Evolutionary conservation across 2,329 filamentous ascomycete species (phyloP).

Genomic region (Apiospora sp.): DNA sequence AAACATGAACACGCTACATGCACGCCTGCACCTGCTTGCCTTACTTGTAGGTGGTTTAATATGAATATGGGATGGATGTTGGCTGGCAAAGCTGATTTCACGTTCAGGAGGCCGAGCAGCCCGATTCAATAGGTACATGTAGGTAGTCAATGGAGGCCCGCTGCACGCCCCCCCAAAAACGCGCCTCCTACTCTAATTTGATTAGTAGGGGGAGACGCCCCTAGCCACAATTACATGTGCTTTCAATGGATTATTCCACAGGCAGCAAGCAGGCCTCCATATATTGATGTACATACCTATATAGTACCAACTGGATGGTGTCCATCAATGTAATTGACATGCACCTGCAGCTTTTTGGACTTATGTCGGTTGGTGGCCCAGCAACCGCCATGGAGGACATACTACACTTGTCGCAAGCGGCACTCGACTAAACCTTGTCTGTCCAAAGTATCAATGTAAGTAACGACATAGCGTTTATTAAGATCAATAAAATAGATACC

Average conservation of each 20-base stretch:
- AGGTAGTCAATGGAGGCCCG: background rate
- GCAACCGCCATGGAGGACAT: background rate
- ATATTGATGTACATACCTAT: too few relatives aligned
- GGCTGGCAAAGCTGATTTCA: background rate
- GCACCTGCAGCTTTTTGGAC: too few relatives aligned
- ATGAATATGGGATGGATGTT: background rate
- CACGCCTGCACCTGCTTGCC: background rate
- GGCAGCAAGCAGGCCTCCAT: too few relatives aligned
- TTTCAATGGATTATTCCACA: too few relatives aligned
- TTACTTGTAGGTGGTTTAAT: background rate
- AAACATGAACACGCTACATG: background rate
- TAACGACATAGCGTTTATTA: too few relatives aligned
- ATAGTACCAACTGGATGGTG: too few relatives aligned
- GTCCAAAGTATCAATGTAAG: too few relatives aligned
- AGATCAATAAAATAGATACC: too few relatives aligned
- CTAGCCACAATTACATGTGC: background rate
- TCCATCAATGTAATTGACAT: too few relatives aligned
- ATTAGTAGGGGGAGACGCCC: constrained; percentile 3
- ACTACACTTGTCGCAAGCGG: too few relatives aligned
- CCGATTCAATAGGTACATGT: background rate
- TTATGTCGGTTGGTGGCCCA: background rate
- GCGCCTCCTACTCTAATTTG: constrained; percentile 6
- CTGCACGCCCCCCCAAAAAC: background rate
- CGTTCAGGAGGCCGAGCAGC: constrained; percentile 4
- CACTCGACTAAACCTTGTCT: too few relatives aligned